These are phyloP conservation scores for Chlorencoelia australis DNA, from an alignment of 2,329 filamentous ascomycete genomes.

Conservation along the genomic window DNA sequence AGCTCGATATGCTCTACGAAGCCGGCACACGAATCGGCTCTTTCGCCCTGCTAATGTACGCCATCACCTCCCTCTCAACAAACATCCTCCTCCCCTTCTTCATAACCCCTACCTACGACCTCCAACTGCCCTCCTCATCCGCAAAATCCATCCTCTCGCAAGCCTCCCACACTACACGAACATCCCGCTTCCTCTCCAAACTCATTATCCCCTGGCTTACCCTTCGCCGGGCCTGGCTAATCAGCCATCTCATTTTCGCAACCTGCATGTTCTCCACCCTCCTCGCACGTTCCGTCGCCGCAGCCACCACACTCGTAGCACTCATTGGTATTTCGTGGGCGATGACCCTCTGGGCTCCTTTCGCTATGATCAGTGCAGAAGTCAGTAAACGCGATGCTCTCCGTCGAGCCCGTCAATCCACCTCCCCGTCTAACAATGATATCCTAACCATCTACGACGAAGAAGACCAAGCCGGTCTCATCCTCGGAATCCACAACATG, in stretches of 20 bases:
- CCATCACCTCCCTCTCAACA: slow-evolving; percentile 69
- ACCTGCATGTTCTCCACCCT: slow-evolving; percentile 75
- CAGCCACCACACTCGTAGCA: slow-evolving; percentile 68
- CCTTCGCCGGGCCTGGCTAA: slow-evolving; percentile 77
- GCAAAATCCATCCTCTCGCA: slow-evolving; percentile 18
- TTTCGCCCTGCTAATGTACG: slow-evolving; percentile 80
- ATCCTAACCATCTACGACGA: no score
- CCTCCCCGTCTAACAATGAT: slow-evolving; percentile 9
- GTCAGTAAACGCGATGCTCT: slow-evolving; percentile 73
- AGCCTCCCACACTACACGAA: slow-evolving; percentile 21
- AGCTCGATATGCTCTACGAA: slow-evolving; percentile 75
- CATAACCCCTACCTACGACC: slow-evolving; percentile 66
- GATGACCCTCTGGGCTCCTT: slow-evolving; percentile 86
- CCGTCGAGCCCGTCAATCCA: slow-evolving; percentile 33
- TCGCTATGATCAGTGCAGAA: slow-evolving; percentile 88
- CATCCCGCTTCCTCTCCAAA: slow-evolving; percentile 38
- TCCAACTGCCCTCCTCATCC: slow-evolving; percentile 18
- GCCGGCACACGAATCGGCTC: slow-evolving; percentile 78
- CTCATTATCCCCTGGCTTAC: slow-evolving; percentile 76
- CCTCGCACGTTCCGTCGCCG: slow-evolving; percentile 59
- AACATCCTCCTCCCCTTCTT: slow-evolving; percentile 81
- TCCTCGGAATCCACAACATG: slow-evolving; percentile 93
- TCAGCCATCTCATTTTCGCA: slow-evolving; percentile 77
- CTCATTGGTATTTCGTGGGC: slow-evolving; percentile 88
- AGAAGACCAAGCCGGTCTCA: slow-evolving; percentile 39